Evolutionary conservation across 106 monocot species (phyloP).

Genomic region (Amphibolis antarctica): DNA sequence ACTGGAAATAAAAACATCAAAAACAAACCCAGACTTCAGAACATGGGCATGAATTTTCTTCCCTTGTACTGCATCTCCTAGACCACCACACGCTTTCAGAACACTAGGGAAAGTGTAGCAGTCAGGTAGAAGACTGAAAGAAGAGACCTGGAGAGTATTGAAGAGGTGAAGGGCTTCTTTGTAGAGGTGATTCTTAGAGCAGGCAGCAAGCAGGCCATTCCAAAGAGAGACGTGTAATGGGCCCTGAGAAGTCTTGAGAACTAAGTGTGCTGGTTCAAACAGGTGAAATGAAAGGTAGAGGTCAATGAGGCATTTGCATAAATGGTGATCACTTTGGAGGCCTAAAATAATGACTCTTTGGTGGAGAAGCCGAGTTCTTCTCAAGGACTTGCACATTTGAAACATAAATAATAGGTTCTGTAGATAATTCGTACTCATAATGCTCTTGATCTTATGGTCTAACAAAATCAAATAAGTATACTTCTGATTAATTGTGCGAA

Average conservation of each 20-base stretch:
- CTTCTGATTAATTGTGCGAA: neutral
- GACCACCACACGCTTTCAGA: conserved; percentile 36
- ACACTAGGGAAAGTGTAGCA: conserved; percentile 50
- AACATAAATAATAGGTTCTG: conserved; percentile 25
- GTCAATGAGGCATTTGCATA: conserved; percentile 29
- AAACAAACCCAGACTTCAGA: conserved; percentile 36
- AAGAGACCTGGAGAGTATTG: conserved; percentile 10
- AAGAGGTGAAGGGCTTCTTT: conserved; percentile 27
- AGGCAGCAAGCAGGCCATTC: conserved; percentile 42
- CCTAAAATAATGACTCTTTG: conserved; percentile 35
- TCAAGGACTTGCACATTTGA: conserved; percentile 23
- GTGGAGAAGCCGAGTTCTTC: conserved; percentile 35
- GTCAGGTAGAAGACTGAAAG: conserved; percentile 17
- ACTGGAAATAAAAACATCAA: conserved; percentile 40
- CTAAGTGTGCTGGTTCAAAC: conserved; percentile 20
- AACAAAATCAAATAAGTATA: neutral
- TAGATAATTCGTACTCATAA: conserved; percentile 17
- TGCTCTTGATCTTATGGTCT: neutral
- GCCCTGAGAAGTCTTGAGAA: conserved; percentile 21
- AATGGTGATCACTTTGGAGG: conserved; percentile 7
- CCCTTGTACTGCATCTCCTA: conserved; percentile 11
- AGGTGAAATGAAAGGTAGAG: conserved; percentile 41
- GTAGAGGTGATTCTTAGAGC: conserved; percentile 36
- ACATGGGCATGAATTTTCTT: conserved; percentile 30
- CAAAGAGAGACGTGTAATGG: conserved; percentile 27